phyloP scores from a whole-genome alignment of 805 yeast species.

The Candida golubevii region DNA sequence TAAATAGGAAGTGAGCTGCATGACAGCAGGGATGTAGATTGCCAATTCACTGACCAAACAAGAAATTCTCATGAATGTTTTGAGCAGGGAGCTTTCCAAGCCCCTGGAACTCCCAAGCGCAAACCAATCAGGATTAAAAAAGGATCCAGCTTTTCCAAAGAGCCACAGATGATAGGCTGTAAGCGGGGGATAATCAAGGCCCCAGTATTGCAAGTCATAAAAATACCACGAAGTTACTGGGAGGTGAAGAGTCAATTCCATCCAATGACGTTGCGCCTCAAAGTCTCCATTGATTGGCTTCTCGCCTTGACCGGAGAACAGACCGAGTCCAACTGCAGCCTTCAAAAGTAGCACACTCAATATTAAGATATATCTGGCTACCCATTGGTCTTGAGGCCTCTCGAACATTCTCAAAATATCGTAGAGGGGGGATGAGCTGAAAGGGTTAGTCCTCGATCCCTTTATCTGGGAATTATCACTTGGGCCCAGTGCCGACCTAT shows the following conservation, averaged over 20 bases:
- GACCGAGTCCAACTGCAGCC: constrained; percentile 84
- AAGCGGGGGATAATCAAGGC: constrained; percentile 93
- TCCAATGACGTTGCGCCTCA: constrained; percentile 98
- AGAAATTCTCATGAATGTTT: constrained; percentile 80
- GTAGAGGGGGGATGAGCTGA: constrained; percentile 48
- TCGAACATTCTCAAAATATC: constrained; percentile 76
- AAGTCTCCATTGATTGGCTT: constrained; percentile 93
- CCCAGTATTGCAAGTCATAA: constrained; percentile 91
- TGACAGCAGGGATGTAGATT: constrained; percentile 75
- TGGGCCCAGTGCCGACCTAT: background rate
- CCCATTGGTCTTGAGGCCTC: constrained; percentile 86
- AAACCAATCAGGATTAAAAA: constrained; percentile 72
- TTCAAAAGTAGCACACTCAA: constrained; percentile 71
- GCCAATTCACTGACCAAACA: constrained; percentile 71
- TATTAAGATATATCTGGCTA: constrained; percentile 72
- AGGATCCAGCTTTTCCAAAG: constrained; percentile 66
- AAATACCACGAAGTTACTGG: constrained; percentile 82
- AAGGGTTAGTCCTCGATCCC: constrained; percentile 5
- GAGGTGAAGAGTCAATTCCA: constrained; percentile 78
- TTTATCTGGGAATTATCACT: too few relatives aligned
- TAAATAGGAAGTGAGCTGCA: constrained; percentile 65
- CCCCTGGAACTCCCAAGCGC: constrained; percentile 72
- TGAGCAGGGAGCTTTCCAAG: constrained; percentile 58
- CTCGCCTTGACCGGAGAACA: constrained; percentile 67
- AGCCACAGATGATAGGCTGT: constrained; percentile 91